Base-by-base conservation (phyloP, 2,329 filamentous ascomycete species). In the Nannizziopsis barbatae region DNA sequence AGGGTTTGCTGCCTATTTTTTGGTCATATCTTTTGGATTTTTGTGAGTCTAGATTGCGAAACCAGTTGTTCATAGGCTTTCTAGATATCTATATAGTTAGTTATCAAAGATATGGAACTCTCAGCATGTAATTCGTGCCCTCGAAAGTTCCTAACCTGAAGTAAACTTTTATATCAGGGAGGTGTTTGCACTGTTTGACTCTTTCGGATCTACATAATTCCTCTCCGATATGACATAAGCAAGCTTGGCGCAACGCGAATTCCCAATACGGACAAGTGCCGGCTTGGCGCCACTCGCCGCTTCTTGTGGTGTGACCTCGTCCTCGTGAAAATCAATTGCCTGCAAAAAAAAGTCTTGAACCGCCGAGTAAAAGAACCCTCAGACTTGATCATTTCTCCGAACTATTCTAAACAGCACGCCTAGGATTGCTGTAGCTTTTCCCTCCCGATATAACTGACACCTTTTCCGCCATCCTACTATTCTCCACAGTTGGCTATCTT, bases 221-320 rank as follows among this genome's bases (percentile, higher is more conserved):
- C 35, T 37, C 3, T 37, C 3, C 12, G 3, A 3, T 49, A 1
- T 12, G 12, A 40, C 2, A n/a, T 42, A 27, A 18, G 11, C 31
- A 7, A 7, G 9, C 37, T 42, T 37, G 38, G 40, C 38, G 30
- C 35, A 31, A 49, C 45, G 45, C 45, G 45, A 47, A 5, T 20
- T 20, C 44, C 44, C 9, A 15, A 40, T 32, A 1, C 12, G 33
- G 44, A 14, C 12, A 39, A 40, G 44, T 15, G 35, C 37, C 11
- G 15, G 9, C 45, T 47, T 47, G 45, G 45, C 45, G 27, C 15
- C 8, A 18, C 10, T 36, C 12, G 17, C 17, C 35, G 12, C 33
- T 8, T 14, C 11, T 27, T 8, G 5, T 18, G 18, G 15, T 31
- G 5, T n/a, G n/a, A 33, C 15, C n/a, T 31, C 37, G 33, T 32